Evolutionary conservation across 2,329 filamentous ascomycete species (phyloP).

Genomic region (Aureobasidium sp.): DNA sequence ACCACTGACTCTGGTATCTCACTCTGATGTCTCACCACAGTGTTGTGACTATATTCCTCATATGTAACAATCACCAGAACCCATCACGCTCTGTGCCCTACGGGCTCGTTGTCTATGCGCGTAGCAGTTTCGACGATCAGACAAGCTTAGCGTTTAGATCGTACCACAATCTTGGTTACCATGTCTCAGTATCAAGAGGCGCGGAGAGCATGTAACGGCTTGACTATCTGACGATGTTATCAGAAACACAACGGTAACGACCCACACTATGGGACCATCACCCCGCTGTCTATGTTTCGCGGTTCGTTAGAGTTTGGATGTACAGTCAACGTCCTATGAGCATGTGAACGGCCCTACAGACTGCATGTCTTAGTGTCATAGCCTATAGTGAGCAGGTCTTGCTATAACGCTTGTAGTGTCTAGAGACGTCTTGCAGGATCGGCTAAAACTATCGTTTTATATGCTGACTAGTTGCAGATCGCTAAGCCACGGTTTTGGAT

Average conservation of each 20-base stretch:
- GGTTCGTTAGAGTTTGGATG: not conserved
- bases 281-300: conserved; percentile 1
- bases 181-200: not conserved
- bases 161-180: not conserved
- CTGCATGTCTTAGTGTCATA: not conserved
- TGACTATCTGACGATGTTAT: not conserved
- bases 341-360: not conserved
- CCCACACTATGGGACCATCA: not conserved
- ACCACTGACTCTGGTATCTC: not conserved
- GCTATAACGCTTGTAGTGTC: conserved; percentile 2
- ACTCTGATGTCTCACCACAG: not conserved
- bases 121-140: not conserved
- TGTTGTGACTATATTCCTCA: not conserved
- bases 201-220: not conserved
- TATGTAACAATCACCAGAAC: not conserved
- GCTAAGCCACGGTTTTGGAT: not conserved
- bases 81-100: not conserved
- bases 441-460: not conserved
- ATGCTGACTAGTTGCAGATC: not conserved
- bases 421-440: not conserved
- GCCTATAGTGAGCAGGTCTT: not conserved
- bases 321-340: not conserved
- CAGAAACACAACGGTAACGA: conserved; percentile 1
- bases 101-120: not conserved
- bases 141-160: not conserved